These are phyloP conservation scores for Adansonia rubrostipa DNA, from an alignment of 441 rosid genomes.

Conservation along the genomic window DNA sequence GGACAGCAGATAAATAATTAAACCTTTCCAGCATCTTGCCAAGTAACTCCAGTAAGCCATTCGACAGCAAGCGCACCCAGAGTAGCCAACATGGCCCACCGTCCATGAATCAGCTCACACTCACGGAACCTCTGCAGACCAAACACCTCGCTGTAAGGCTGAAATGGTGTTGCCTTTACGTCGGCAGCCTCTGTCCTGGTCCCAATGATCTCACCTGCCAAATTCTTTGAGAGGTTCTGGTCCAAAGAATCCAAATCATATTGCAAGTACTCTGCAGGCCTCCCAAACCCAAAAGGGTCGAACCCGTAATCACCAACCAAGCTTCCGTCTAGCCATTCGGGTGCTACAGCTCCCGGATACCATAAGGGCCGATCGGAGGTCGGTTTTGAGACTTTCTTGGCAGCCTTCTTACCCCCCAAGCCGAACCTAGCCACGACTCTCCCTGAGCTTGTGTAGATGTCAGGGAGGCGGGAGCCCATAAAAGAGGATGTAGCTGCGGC, in stretches of 20 bases:
- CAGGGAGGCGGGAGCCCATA: slow-evolving; percentile 72
- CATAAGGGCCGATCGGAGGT: slow-evolving; percentile 72
- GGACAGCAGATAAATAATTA: not conserved
- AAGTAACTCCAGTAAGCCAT: slow-evolving; percentile 88
- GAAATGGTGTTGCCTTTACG: slow-evolving; percentile 83
- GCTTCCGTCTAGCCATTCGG: slow-evolving; percentile 85
- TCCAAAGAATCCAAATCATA: slow-evolving; percentile 83
- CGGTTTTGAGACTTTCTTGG: slow-evolving; percentile 51
- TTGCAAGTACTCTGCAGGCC: slow-evolving; percentile 91
- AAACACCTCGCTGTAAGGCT: slow-evolving; percentile 89
- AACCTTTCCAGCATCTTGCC: slow-evolving; percentile 99
- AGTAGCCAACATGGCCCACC: slow-evolving; percentile 98
- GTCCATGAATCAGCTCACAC: slow-evolving; percentile 91
- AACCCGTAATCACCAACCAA: slow-evolving; percentile 87
- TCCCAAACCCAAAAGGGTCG: slow-evolving; percentile 89
- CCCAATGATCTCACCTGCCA: slow-evolving; percentile 77
- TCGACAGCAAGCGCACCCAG: slow-evolving; percentile 87
- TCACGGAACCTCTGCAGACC: slow-evolving; percentile 91
- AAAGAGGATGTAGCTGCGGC: slow-evolving; percentile 79
- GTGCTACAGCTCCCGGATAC: slow-evolving; percentile 89
- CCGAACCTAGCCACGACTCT: slow-evolving; percentile 78
- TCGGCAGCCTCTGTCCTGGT: slow-evolving; percentile 63
- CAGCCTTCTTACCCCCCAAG: slow-evolving; percentile 56
- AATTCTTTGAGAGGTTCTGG: slow-evolving; percentile 84
- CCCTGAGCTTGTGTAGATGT: slow-evolving; percentile 48